Percentiles rank a stretch among this genome's conserved stretches.
phyloP scores from a whole-genome alignment of 2,329 filamentous ascomycete species.

The Epicoccum nigrum region DNA sequence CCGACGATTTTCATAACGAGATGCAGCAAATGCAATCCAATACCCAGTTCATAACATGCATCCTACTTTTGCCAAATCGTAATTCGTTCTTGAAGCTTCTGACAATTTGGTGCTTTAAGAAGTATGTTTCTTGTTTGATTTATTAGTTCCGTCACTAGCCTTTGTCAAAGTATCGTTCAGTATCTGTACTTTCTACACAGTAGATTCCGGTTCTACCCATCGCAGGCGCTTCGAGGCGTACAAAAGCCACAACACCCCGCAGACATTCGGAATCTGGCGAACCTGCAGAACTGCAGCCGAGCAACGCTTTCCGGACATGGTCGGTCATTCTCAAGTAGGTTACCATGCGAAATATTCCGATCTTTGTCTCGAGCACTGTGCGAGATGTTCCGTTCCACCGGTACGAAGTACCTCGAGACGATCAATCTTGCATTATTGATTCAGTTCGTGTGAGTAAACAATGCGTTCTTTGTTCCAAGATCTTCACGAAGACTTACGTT shows the following conservation, averaged over 20 bases:
- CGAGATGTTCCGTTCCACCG: not conserved
- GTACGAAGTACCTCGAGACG: not conserved
- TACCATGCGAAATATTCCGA: not conserved
- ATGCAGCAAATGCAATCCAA: constrained; percentile 19
- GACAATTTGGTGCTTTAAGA: no score
- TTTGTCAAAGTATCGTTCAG: not conserved
- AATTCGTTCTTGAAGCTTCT: not conserved
- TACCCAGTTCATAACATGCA: constrained; percentile 5
- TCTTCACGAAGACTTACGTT: no score
- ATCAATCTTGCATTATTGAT: not conserved
- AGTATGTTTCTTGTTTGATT: not conserved
- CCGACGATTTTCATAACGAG: constrained; percentile 21
- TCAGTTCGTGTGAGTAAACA: no score
- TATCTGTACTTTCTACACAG: not conserved
- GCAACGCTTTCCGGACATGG: not conserved
- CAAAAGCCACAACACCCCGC: not conserved
- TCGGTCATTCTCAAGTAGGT: not conserved
- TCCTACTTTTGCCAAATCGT: not conserved
- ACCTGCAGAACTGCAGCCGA: not conserved
- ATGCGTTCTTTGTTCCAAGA: no score
- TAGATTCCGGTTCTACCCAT: constrained; percentile 5
- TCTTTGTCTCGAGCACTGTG: not conserved
- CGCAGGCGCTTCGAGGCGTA: not conserved
- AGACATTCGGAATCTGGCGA: not conserved
- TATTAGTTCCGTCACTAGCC: not conserved